A percentile compares a stretch with the other conserved stretches of the same genome.
These are phyloP conservation scores for Salix arbutifolia DNA, from an alignment of 345 rosid species.

Conservation along the genomic window DNA sequence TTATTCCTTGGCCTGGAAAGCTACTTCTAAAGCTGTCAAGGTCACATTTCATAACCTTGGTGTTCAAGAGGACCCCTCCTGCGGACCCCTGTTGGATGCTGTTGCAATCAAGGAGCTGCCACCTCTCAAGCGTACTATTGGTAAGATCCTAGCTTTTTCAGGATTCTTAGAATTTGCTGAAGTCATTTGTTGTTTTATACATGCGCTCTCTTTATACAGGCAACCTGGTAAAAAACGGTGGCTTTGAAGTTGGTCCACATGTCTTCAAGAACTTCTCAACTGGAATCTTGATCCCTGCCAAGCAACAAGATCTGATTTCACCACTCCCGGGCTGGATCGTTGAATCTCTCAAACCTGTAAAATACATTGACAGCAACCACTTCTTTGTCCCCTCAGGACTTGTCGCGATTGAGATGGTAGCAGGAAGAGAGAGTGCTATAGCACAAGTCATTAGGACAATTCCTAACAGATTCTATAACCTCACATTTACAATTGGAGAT, in stretches of 20 bases:
- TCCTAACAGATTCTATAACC: slow-evolving; percentile 40
- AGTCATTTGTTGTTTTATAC: neutral
- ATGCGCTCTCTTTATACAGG: slow-evolving; percentile 25
- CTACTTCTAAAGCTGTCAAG: slow-evolving; percentile 41
- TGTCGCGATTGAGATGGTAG: slow-evolving; percentile 59
- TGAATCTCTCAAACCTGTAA: slow-evolving; percentile 79
- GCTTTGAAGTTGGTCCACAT: slow-evolving; percentile 74
- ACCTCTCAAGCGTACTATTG: slow-evolving; percentile 39
- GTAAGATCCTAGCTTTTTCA: slow-evolving; percentile 18
- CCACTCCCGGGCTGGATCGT: slow-evolving; percentile 88
- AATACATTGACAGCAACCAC: slow-evolving; percentile 63
- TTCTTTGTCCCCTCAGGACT: slow-evolving; percentile 60
- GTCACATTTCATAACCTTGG: slow-evolving; percentile 77
- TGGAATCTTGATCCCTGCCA: slow-evolving; percentile 69
- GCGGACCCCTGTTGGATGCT: slow-evolving; percentile 81
- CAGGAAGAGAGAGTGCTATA: slow-evolving; percentile 80
- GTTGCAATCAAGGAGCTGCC: slow-evolving; percentile 72
- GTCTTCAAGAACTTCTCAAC: slow-evolving; percentile 76
- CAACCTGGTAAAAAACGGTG: slow-evolving; percentile 72
- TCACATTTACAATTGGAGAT: slow-evolving; percentile 59
- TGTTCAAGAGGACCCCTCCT: slow-evolving; percentile 71
- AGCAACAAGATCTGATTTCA: slow-evolving; percentile 45
- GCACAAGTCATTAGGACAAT: slow-evolving; percentile 70
- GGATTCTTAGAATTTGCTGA: neutral
- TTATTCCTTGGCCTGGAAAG: slow-evolving; percentile 67